phyloP scores from a whole-genome alignment of 495 filamentous ascomycete species.

The Lepraria neglecta region DNA sequence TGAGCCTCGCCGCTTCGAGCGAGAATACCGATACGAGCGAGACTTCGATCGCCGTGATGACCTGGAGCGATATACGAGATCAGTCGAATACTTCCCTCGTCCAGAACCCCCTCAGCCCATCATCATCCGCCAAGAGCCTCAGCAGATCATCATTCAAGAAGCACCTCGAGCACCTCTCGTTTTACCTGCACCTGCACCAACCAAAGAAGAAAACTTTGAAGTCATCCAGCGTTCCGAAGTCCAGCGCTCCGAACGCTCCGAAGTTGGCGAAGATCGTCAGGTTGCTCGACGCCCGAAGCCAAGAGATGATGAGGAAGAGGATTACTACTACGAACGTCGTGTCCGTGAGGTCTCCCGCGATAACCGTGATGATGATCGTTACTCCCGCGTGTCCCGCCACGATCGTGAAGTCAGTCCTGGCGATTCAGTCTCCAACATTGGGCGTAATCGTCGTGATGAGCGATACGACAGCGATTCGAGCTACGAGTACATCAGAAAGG shows the following conservation, averaged over 20 bases:
- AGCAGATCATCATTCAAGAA: slow-evolving; percentile 70
- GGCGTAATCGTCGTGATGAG: slow-evolving; percentile 34
- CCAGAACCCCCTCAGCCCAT: slow-evolving; percentile 53
- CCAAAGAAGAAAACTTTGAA: slow-evolving; percentile 61
- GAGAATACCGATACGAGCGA: slow-evolving; percentile 44
- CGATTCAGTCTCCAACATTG: slow-evolving; percentile 52
- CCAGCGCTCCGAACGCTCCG: slow-evolving; percentile 1
- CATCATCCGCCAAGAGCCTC: slow-evolving; percentile 63
- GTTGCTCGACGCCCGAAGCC: slow-evolving; percentile 35
- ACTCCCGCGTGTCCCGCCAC: slow-evolving; percentile 41
- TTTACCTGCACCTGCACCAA: slow-evolving; percentile 37
- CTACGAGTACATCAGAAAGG: slow-evolving; percentile 53
- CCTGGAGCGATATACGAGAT: slow-evolving; percentile 57
- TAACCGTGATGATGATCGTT: slow-evolving; percentile 53
- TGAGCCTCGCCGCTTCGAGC: slow-evolving; percentile 43
- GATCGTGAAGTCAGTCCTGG: slow-evolving; percentile 52
- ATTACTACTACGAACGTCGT: slow-evolving; percentile 29
- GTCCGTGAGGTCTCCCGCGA: slow-evolving; percentile 36
- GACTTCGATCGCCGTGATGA: slow-evolving; percentile 50
- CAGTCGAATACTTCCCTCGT: slow-evolving; percentile 60
- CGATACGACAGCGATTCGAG: slow-evolving; percentile 59
- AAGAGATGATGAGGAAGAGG: slow-evolving; percentile 35
- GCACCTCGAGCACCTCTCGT: slow-evolving; percentile 63
- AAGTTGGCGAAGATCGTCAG: slow-evolving; percentile 39
- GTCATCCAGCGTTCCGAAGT: slow-evolving; percentile 60